Percentiles rank a stretch among this genome's conserved stretches.
Conservation (phyloP, 345 rosid genomes). For the Fremontodendron californicum region DNA sequence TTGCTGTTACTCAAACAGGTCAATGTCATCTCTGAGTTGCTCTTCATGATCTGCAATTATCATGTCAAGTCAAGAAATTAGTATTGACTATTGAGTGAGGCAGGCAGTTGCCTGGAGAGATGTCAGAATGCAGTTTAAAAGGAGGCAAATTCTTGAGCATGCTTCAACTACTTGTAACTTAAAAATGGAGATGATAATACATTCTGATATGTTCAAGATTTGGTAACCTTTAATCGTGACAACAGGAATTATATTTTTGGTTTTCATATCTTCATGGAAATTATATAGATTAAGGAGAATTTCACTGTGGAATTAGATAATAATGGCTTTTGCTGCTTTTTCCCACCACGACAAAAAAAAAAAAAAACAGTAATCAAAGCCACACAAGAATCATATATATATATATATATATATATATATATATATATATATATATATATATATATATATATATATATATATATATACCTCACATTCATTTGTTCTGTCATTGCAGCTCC, state of each 20-base stretch:
- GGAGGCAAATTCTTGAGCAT: not conserved
- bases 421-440: too few relatives aligned
- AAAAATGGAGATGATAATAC: not conserved
- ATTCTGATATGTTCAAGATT: not conserved
- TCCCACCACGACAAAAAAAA: too few relatives aligned
- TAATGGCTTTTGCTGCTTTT: constrained; percentile 1
- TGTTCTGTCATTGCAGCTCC: constrained; percentile 73
- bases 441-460: too few relatives aligned
- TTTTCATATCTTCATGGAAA: not conserved
- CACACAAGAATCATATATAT: constrained; percentile 6
- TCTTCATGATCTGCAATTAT: constrained; percentile 51
- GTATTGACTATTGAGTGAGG: not conserved
- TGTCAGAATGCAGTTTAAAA: constrained; percentile 1
- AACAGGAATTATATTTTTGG: not conserved
- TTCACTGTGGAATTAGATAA: not conserved
- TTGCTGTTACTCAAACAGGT: constrained; percentile 67
- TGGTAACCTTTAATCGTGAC: not conserved
- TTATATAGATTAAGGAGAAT: not conserved
- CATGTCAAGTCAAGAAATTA: constrained; percentile 3
- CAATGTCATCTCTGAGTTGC: constrained; percentile 54
- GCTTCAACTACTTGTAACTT: not conserved
- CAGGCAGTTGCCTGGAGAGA: not conserved
- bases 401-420: too few relatives aligned
- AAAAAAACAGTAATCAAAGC: not conserved
- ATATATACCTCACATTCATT: constrained; percentile 59